Percentiles rank a stretch among this genome's conserved stretches.
Conservation (phyloP, 805 yeast genomes). For the Phaffomyces antillensis region DNA sequence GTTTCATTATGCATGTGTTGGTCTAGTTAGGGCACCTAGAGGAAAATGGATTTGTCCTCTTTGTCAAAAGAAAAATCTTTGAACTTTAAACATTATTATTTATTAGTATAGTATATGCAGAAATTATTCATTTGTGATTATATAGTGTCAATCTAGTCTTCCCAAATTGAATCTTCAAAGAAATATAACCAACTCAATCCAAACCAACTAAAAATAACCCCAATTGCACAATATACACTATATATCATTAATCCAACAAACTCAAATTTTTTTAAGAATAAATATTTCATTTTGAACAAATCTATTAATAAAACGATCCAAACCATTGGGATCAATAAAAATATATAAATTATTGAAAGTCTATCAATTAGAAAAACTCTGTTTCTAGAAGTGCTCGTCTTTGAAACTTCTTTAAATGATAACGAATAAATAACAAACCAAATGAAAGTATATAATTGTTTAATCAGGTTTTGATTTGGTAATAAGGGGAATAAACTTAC, state of each 20-base stretch:
- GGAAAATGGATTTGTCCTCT: constrained; percentile 54
- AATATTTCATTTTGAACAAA: constrained; percentile 47
- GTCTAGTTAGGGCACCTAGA: constrained; percentile 51
- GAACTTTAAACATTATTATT: too few relatives aligned
- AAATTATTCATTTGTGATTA: too few relatives aligned
- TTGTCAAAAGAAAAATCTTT: background rate
- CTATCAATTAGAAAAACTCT: constrained; percentile 66
- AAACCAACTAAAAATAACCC: constrained; percentile 80
- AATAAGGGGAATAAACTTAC: constrained; percentile 85
- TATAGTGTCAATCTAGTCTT: too few relatives aligned
- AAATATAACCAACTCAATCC: constrained; percentile 86
- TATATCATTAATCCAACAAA: constrained; percentile 75
- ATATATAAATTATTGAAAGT: constrained; percentile 54
- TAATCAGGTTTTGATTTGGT: constrained; percentile 72
- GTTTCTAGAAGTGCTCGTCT: constrained; percentile 29
- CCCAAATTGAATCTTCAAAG: constrained; percentile 71
- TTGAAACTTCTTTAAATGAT: constrained; percentile 64
- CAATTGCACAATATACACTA: constrained; percentile 81
- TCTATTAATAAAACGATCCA: constrained; percentile 40
- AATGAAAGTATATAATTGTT: constrained; percentile 66
- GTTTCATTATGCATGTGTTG: constrained; percentile 79
- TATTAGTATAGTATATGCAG: too few relatives aligned
- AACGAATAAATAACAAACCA: constrained; percentile 79
- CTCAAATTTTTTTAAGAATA: constrained; percentile 50
- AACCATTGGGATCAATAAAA: constrained; percentile 63